Evolutionary conservation across 805 yeast genomes (phyloP).

Genomic region (Ogataea naganishii): DNA sequence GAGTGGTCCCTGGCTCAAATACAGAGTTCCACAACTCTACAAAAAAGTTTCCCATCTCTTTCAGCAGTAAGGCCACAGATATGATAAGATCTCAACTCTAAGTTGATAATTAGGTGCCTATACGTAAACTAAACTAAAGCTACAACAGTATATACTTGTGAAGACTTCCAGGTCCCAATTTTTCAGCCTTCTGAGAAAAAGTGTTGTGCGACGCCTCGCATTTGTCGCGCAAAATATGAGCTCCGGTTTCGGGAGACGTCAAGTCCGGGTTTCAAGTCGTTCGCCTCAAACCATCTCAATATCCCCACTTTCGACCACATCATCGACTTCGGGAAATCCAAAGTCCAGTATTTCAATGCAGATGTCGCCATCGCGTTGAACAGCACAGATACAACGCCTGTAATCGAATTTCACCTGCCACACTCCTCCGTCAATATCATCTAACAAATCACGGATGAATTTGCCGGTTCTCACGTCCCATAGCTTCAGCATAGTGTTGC

Average conservation of each 20-base stretch:
- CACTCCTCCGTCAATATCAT: conserved; percentile 72
- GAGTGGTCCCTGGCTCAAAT: conserved; percentile 88
- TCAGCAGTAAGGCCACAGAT: too few species aligned
- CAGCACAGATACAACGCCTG: conserved; percentile 84
- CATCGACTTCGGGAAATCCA: conserved; percentile 27
- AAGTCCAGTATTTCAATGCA: conserved; percentile 82
- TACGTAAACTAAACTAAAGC: too few species aligned
- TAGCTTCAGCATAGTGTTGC: conserved; percentile 76
- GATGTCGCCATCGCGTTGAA: conserved; percentile 59
- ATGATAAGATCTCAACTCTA: too few species aligned
- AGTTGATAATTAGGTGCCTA: too few species aligned
- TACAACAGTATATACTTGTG: too few species aligned
- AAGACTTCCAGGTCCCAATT: too few species aligned
- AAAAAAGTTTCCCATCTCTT: conserved; percentile 35
- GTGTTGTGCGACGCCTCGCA: too few species aligned
- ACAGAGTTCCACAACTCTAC: conserved; percentile 82
- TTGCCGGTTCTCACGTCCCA: conserved; percentile 81
- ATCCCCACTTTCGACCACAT: conserved; percentile 3
- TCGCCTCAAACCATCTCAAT: too few species aligned
- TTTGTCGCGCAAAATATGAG: too few species aligned
- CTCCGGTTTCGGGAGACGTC: too few species aligned
- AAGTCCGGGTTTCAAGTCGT: too few species aligned
- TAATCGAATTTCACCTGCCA: conserved; percentile 93
- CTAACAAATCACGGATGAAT: conserved; percentile 62
- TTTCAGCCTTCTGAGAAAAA: too few species aligned